phyloP scores from a whole-genome alignment of 345 rosid genomes.

The Lumnitzera littorea region DNA sequence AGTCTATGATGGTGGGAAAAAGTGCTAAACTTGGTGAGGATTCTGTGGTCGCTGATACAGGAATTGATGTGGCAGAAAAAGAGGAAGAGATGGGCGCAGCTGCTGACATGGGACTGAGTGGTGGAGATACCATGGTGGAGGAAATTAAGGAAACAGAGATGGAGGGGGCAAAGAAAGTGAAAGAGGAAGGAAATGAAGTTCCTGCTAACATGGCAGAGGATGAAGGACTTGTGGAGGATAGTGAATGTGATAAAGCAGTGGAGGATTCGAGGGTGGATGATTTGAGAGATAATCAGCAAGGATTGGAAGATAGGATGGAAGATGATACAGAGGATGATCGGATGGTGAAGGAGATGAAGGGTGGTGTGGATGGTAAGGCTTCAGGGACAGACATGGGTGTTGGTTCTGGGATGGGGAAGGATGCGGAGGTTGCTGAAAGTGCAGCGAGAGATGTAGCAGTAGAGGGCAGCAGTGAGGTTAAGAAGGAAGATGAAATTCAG shows the following conservation, averaged over 20 bases:
- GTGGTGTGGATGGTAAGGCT: background rate
- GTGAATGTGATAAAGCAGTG: background rate
- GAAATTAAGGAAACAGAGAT: background rate
- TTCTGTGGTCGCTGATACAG: background rate
- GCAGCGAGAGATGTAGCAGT: background rate
- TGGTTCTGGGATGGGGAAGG: background rate
- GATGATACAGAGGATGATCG: background rate
- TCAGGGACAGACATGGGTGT: background rate
- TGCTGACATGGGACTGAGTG: background rate
- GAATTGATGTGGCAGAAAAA: background rate
- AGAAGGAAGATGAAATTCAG: background rate
- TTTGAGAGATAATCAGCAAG: background rate
- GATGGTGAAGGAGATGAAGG: background rate
- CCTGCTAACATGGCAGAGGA: background rate
- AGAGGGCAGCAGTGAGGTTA: background rate
- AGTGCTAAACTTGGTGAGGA: background rate
- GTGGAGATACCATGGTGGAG: background rate
- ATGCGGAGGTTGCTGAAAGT: background rate
- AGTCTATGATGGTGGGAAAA: background rate
- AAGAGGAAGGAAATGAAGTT: background rate
- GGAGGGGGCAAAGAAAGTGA: background rate
- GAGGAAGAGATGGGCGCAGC: slow-evolving; percentile 2
- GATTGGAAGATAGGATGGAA: background rate
- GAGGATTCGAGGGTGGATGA: background rate
- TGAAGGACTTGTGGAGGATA: background rate